Evolutionary conservation across 306 rosid genomes (phyloP).

Genomic region (Vigna angularis): DNA sequence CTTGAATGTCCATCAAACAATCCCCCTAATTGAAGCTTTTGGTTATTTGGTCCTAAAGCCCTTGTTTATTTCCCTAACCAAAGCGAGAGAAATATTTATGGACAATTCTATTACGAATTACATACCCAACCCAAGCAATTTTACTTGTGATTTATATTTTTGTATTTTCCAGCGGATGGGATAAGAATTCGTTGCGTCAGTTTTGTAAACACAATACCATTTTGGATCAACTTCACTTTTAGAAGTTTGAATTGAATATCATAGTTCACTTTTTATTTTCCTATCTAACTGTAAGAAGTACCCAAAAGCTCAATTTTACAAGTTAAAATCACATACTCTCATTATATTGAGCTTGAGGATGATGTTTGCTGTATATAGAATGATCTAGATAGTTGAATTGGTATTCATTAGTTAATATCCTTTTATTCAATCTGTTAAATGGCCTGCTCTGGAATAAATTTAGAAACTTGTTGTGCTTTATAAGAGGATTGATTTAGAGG

Average conservation of each 20-base stretch:
- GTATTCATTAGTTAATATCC: neutral
- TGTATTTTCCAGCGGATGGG: neutral
- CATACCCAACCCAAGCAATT: neutral
- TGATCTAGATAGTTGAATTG: neutral
- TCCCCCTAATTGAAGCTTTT: neutral
- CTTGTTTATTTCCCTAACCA: neutral
- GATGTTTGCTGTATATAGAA: neutral
- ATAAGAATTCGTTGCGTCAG: neutral
- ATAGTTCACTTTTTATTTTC: neutral
- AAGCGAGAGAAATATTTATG: neutral
- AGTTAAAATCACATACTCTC: neutral
- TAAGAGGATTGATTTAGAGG: conserved; percentile 25
- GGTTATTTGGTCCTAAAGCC: neutral
- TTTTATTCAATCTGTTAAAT: neutral
- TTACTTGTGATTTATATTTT: neutral
- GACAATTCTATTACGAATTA: neutral
- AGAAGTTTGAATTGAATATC: neutral
- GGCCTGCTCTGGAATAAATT: neutral
- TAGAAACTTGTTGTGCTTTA: neutral
- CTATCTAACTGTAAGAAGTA: neutral
- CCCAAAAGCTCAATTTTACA: neutral
- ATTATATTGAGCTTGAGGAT: conserved; percentile 18
- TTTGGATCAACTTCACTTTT: neutral
- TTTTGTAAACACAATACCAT: neutral
- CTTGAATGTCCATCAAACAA: neutral